Percentiles rank a stretch among this genome's conserved stretches.
These are phyloP conservation scores for Cucumis variabilis DNA, from an alignment of 331 rosid genomes.

Conservation along the genomic window DNA sequence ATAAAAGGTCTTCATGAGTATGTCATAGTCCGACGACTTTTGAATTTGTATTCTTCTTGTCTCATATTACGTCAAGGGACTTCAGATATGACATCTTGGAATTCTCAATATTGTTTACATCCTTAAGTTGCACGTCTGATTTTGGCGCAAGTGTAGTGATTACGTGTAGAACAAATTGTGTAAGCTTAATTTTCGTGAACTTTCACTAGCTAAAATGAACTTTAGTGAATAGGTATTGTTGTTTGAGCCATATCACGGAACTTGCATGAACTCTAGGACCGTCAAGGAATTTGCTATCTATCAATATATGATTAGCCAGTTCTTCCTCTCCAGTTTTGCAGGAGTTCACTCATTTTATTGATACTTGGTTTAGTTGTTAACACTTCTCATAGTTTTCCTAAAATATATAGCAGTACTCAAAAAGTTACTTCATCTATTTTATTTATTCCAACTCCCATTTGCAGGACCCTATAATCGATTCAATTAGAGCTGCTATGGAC, in stretches of 20 bases:
- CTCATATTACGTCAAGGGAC: constrained; percentile 2
- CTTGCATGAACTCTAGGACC: constrained; percentile 93
- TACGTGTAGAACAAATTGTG: not conserved
- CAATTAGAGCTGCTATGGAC: constrained; percentile 86
- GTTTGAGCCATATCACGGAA: constrained; percentile 97
- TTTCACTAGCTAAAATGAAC: constrained; percentile 37
- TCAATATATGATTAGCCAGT: constrained; percentile 89
- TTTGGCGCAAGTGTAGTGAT: not conserved
- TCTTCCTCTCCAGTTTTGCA: constrained; percentile 81
- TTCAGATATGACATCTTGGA: constrained; percentile 13
- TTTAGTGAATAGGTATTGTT: constrained; percentile 91
- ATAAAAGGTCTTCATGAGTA: too few relatives aligned
- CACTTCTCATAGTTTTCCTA: not conserved
- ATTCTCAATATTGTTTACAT: constrained; percentile 6
- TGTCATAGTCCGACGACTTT: constrained; percentile 34
- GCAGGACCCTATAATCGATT: constrained; percentile 89
- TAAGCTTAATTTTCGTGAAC: constrained; percentile 26
- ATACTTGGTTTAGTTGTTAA: constrained; percentile 30
- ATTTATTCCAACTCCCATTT: constrained; percentile 33
- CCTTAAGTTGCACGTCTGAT: constrained; percentile 4
- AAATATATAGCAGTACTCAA: not conserved
- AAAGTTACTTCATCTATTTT: constrained; percentile 24
- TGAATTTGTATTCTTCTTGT: constrained; percentile 12
- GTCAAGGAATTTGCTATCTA: constrained; percentile 90
- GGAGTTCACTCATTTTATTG: not conserved